Base-by-base conservation (phyloP, 2,329 filamentous ascomycete species). In the Sporothrix euskadiensis region DNA sequence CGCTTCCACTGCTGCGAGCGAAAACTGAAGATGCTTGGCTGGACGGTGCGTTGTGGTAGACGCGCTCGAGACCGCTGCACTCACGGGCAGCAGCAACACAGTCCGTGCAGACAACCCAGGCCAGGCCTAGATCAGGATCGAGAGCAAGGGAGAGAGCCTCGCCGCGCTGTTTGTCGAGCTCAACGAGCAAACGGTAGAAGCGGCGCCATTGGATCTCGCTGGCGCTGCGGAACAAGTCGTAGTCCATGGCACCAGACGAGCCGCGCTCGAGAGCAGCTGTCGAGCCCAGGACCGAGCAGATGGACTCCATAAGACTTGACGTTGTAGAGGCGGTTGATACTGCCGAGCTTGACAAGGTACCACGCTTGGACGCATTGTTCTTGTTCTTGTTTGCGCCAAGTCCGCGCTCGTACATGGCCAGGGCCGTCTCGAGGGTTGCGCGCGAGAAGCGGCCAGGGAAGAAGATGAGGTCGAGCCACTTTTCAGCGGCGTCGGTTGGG, bases 61-160 rank as follows among this genome's bases (percentile, higher is more conserved):
- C 85, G 5, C 89, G 84, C 81, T 99, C 96, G 19, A 95, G 83
- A 66, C 87, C 85, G 80, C 91, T 96, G 82, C 93, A 97, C 78
- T 91, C 89, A 75, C 95, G 88, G 70, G 98, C 87, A 2, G 92
- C 90, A 4, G 93, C 92, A 68, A 97, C 85, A 44, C 91, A 89
- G 81, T 98, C 94, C 0, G 94, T 90, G 78, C 94, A 91, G 4
- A 97, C 86, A 65, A 97, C 87, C 94, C 94, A 98, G 1, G 93
- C 88, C 83, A 94, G 88, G 69, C 91, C 90, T 10, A 87, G 86
- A 66, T 88, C 86, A 0, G 87, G 81, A 78, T 98, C 96, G 72
- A 93, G 90, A 0, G 90, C 88, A 61, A 98, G 84, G 1, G 92
- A 90, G 61, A 98, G 83, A 0, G 93, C 91, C 79, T 98, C 94